Base-by-base conservation (phyloP, 805 yeast genomes). In the Scheffersomyces spartinae region DNA sequence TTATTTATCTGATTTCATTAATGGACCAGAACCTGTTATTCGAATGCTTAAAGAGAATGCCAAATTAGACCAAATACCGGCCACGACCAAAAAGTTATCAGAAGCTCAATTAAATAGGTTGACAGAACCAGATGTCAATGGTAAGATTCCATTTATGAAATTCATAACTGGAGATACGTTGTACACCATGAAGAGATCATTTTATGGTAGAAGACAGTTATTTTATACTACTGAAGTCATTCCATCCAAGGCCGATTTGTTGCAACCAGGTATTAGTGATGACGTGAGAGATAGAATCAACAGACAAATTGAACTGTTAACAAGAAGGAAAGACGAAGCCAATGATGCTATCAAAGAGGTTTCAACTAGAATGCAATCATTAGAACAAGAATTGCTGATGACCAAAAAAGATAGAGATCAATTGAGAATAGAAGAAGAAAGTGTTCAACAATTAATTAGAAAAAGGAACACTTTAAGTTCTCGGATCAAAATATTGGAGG, bases 11-110 rank as follows among this genome's bases (percentile, higher is more conserved):
- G 95, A 91, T 39, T 71, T 71, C 34, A 41, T 88, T 3, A 49
- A 52, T 3, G 97, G 95, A 1, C 94, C 95, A 1, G 42, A 48
- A 5, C 66, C 68, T 7, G 93, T 88, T 1, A 43, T 83, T 26
- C 61, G 64, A 27, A 83, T 80, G 84, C 59, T 86, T 17, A 72
- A 79, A 35, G 74, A 69, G 33, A 49, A 55, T 8, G 45, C 60
- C 7, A 53, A 55, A 27, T 61, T 65, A 23, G 49, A 55, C 19
- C 45, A 73, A 10, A 68, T 82, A 15, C 95, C 96, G 0, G 74
- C 78, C 5, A 43, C 81, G 0, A 48, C 55, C 9, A 51, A 44
- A n/a, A 65, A 62, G 2, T 43, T 77, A 19, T 39, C 60, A 7
- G 49, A 52, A 7, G 35, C 43, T 4, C 68, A 67, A 32, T 46